phyloP scores from a whole-genome alignment of 805 yeast species.

The Blastobotrys americana region DNA sequence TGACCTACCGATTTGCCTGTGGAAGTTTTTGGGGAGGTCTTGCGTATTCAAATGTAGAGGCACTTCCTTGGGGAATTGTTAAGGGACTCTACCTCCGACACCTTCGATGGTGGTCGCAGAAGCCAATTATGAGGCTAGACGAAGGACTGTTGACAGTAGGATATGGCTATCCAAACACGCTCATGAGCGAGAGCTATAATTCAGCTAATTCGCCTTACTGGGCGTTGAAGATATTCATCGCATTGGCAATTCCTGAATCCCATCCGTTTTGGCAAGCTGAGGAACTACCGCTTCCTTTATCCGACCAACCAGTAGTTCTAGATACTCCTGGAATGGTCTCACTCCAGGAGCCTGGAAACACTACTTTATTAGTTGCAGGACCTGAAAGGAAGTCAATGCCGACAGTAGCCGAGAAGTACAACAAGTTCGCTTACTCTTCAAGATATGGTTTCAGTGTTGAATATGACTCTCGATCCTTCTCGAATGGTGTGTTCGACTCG shows the following conservation, averaged over 20 bases:
- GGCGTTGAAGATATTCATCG: slow-evolving; percentile 21
- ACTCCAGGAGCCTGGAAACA: slow-evolving; percentile 6
- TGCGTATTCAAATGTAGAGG: slow-evolving; percentile 16
- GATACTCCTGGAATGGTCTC: slow-evolving; percentile 16
- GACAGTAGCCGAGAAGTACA: slow-evolving; percentile 19
- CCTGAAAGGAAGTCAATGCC: slow-evolving; percentile 9
- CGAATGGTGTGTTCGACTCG: slow-evolving; percentile 17
- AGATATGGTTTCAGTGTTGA: slow-evolving; percentile 21
- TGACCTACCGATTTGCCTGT: slow-evolving; percentile 24
- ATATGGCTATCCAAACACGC: slow-evolving; percentile 21
- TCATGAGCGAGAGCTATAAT: slow-evolving; percentile 23
- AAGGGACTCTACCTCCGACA: slow-evolving; percentile 21
- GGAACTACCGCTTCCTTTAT: slow-evolving; percentile 11
- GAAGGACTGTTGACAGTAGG: slow-evolving; percentile 21
- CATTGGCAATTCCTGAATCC: slow-evolving; percentile 18
- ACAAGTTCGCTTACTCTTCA: slow-evolving; percentile 24
- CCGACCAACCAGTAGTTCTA: neutral
- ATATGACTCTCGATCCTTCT: slow-evolving; percentile 8
- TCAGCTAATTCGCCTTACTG: slow-evolving; percentile 24
- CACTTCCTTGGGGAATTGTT: slow-evolving; percentile 20
- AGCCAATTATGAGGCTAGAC: slow-evolving; percentile 19
- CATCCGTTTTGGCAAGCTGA: slow-evolving; percentile 21
- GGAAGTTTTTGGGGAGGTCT: slow-evolving; percentile 23
- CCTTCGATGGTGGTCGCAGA: slow-evolving; percentile 23
- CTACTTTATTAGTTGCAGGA: slow-evolving; percentile 13